Conservation (phyloP, 1,284 basidiomycete species). For the Nidula niveotomentosa region DNA sequence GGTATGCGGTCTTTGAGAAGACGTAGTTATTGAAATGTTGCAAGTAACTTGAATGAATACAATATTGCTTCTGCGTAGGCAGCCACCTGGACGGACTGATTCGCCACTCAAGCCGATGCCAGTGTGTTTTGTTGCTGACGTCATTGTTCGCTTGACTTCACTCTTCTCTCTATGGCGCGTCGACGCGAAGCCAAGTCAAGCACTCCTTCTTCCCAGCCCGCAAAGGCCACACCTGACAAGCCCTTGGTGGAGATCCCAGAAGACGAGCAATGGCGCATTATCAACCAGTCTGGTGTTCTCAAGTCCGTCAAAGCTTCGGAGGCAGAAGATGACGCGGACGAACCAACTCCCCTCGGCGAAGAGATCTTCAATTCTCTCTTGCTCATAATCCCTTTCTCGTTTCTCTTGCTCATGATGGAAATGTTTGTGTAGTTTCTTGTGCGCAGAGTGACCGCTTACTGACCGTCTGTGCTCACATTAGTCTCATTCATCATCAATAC, state of each 20-base stretch:
- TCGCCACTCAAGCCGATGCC: too few relatives aligned
- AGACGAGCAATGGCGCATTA: conserved; percentile 75
- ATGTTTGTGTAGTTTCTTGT: conserved; percentile 49
- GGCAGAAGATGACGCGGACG: conserved; percentile 28
- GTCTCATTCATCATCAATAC: conserved; percentile 77
- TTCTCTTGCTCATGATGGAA: conserved; percentile 73
- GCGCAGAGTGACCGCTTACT: conserved; percentile 1
- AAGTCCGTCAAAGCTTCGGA: conserved; percentile 27
- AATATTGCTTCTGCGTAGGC: too few relatives aligned
- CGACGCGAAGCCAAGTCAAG: conserved; percentile 29
- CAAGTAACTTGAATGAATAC: too few relatives aligned
- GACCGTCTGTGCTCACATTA: conserved; percentile 21
- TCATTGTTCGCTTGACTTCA: too few relatives aligned
- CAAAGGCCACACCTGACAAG: conserved; percentile 10
- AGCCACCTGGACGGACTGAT: too few relatives aligned
- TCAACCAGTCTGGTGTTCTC: conserved; percentile 67
- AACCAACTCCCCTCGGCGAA: conserved; percentile 50
- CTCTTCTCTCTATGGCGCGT: conserved; percentile 30
- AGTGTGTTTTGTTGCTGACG: too few relatives aligned
- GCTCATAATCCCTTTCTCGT: conserved; percentile 69
- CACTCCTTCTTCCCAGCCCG: conserved; percentile 13
- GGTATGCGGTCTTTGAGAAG: not conserved
- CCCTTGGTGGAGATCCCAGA: conserved; percentile 55
- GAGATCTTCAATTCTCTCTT: conserved; percentile 66
- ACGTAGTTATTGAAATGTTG: not conserved